Conservation (phyloP, 2,329 filamentous ascomycete species). For the Fusarium cicatricum region DNA sequence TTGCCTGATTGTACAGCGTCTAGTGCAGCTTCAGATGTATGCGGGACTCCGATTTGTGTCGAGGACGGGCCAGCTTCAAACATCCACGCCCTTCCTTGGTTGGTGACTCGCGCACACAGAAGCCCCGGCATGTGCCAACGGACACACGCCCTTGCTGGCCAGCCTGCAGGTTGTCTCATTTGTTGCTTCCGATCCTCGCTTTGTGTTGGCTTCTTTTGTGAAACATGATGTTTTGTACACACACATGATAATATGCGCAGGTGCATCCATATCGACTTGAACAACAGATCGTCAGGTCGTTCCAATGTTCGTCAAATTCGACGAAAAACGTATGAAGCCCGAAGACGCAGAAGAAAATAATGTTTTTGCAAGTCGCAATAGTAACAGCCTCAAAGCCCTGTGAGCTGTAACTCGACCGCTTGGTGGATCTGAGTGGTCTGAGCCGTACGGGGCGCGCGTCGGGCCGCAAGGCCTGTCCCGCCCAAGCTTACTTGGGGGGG, state of each 20-base stretch:
- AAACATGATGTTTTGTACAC: no score
- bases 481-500: slow-evolving; percentile 28
- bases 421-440: slow-evolving; percentile 30
- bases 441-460: slow-evolving; percentile 38
- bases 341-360: neutral
- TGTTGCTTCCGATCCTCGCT: neutral
- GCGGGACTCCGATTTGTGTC: slow-evolving; percentile 17
- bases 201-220: neutral
- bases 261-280: no score
- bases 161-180: neutral
- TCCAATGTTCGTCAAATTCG: neutral
- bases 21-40: slow-evolving; percentile 15
- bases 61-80: slow-evolving; percentile 3
- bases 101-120: slow-evolving; percentile 13
- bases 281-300: no score
- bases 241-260: no score
- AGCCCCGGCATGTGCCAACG: slow-evolving; percentile 15
- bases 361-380: slow-evolving; percentile 10
- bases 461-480: slow-evolving; percentile 43
- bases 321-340: neutral
- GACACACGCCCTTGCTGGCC: neutral
- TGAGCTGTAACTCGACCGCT: slow-evolving; percentile 14
- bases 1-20: slow-evolving; percentile 24
- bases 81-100: neutral
- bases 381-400: neutral